Base-by-base conservation (phyloP, 73 alveolate species). In the Loxodes magnus region DNA sequence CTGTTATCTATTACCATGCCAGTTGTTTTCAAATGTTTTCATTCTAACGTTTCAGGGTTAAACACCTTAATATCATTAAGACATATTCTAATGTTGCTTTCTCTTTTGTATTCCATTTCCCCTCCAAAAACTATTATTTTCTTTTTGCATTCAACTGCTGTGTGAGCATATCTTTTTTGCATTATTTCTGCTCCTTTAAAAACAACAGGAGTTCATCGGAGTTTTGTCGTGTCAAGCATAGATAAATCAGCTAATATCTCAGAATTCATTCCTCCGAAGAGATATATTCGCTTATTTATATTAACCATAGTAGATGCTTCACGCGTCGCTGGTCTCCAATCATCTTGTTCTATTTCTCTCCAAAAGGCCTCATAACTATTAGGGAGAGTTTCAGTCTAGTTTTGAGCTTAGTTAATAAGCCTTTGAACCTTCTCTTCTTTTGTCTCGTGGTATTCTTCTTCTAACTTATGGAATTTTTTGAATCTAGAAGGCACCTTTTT, bases 111-210 rank as follows among this genome's bases (percentile, higher is more conserved):
- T 20, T 46, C 27, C 10, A 41, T 46, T 24, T 24, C 59, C 27
- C 59, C 59, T 22, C 59, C 59, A 46, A 10, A 46, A 1, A 46
- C 59, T 0, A 46, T 19, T 1, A 46, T 46, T 46, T 46, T 24
- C 2, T 41, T 24, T 24, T 19, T 46, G 17, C 7, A 2, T 2
- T 46, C 59, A 10, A 46, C 19, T 10, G 59, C 59, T 12, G 53
- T 46, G 26, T 46, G 59, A 7, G 43, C 59, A 46, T 25, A 46
- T 7, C 59, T 38, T 38, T 22, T 22, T 14, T 38, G n/a, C n/a
- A n/a, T 28, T 14, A 28, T 28, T 12, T 38, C 52, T 14, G 23
- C 52, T 28, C 52, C 52, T 14, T 5, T 12, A 7, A 28, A 14
- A 7, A 14, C 9, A 5, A 38, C 19, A 7, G n/a, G n/a, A 14